A percentile compares a stretch with the other conserved stretches of the same genome.
Conservation (phyloP, 2,329 filamentous ascomycete genomes). For the Colletotrichum sp. region DNA sequence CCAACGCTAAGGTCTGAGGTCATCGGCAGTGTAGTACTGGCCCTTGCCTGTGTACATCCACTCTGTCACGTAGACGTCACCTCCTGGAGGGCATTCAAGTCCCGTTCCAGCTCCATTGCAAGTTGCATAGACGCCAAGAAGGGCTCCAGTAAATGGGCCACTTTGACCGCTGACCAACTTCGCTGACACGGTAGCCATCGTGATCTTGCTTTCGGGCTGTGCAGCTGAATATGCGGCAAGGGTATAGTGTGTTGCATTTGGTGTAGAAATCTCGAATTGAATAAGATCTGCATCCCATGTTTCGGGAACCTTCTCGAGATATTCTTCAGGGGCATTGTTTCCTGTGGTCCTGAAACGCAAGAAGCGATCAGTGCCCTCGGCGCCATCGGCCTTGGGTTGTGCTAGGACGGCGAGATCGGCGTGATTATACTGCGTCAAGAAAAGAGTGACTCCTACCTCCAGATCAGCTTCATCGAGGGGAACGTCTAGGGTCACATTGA, state of each 20-base stretch:
- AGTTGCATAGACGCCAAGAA: background rate
- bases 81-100: background rate
- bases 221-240: background rate
- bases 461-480: background rate
- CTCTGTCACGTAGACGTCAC: background rate
- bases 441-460: background rate
- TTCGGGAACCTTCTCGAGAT: background rate
- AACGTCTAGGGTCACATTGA: background rate
- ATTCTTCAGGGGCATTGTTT: background rate
- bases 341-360: background rate
- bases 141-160: background rate
- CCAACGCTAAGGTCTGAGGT: background rate
- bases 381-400: background rate
- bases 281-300: fast-evolving
- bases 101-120: background rate
- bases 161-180: background rate
- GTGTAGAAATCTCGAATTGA: background rate
- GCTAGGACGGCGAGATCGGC: background rate
- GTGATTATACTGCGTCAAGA: background rate
- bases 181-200: background rate
- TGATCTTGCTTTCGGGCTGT: background rate
- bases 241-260: background rate
- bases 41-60: background rate
- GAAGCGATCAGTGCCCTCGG: background rate
- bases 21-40: background rate